Evolutionary conservation across 140 eudicot species (phyloP), one percentile per base, ranked within the genome.

Genomic region (Oenanthe javanica): DNA sequence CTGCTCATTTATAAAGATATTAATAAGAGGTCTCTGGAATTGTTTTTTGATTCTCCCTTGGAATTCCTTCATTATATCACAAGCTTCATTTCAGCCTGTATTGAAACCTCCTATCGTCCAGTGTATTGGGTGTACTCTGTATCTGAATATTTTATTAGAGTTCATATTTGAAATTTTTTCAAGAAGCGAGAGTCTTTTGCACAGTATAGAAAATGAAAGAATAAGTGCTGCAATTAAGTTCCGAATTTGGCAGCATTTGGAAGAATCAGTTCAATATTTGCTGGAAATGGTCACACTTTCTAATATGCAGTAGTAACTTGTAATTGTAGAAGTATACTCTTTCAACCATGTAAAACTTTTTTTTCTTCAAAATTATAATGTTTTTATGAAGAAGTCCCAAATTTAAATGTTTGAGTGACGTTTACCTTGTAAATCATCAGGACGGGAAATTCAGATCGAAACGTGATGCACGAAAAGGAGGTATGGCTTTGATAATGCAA

Each of bases 401-500:
- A 78, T 81, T 57, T 49, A 48, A 47, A 67, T 72, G 27, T 36
- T 83, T 45, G 81, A 82, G 77, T 90, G 87, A 86, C 87, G 14
- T 86, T 86, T 82, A 51, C 84, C 61, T 81, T 88, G 83, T 83
- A 72, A 82, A 78, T 84, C 88, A 78, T 47, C 84, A 94, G 98
- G 98, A 94, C 82, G 98, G 98, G 74, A 89, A 91, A 84, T 94
- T 84, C 94, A 89, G 98, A 91, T 94, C 98, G 83, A 94, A 92
- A 82, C 93, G 98, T 67, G 97, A 94, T 55, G 93, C 97, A 21
- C 87, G 98, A 73, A 94, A 94, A 87, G 97, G 97, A 88, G 98
- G 98, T 94, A 89, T 78, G 87, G 63, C 55, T 80, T 82, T 74
- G 59, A 31, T 72, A 16, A 27, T 79, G 70, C 77, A 75, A 46